Conservation (phyloP, 2,329 filamentous ascomycete genomes). For the Penicillium glabrum region DNA sequence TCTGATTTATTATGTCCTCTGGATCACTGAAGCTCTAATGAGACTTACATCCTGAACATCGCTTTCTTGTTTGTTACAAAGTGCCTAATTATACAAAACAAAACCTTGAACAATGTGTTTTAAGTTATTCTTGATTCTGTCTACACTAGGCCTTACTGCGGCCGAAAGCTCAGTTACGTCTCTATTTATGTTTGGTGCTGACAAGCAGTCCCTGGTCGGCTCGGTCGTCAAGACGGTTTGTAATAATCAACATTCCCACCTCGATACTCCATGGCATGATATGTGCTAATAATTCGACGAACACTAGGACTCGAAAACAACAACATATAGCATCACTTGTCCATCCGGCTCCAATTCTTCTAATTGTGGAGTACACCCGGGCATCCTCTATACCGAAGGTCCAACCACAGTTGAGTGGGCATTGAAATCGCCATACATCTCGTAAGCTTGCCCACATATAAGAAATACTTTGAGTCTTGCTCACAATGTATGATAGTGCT, state of each 20-base stretch:
- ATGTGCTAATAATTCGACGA: not conserved
- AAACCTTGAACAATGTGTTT: not conserved
- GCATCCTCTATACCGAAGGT: slow-evolving; percentile 20
- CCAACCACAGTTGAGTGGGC: slow-evolving; percentile 9
- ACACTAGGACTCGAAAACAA: not conserved
- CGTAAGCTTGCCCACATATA: not conserved
- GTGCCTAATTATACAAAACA: not conserved
- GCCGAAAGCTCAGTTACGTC: slow-evolving; percentile 19
- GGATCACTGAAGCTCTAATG: too few relatives aligned
- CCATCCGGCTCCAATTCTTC: slow-evolving; percentile 17
- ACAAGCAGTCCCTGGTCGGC: slow-evolving; percentile 22
- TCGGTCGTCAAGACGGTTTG: slow-evolving; percentile 24
- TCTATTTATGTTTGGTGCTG: slow-evolving; percentile 22
- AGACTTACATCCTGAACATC: too few relatives aligned
- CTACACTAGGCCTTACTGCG: not conserved
- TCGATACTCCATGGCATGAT: not conserved
- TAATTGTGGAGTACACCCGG: slow-evolving; percentile 27
- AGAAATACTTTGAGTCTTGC: not conserved
- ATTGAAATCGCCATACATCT: not conserved
- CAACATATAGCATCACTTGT: not conserved
- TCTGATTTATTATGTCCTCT: too few relatives aligned
- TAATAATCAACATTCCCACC: slow-evolving; percentile 11
- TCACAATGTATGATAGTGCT: not conserved
- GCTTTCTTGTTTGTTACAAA: too few relatives aligned
- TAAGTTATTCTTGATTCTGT: not conserved